Evolutionary conservation across 1,284 basidiomycete genomes (phyloP), one percentile per base, ranked within the genome.

Genomic region (Trametes polyzona): DNA sequence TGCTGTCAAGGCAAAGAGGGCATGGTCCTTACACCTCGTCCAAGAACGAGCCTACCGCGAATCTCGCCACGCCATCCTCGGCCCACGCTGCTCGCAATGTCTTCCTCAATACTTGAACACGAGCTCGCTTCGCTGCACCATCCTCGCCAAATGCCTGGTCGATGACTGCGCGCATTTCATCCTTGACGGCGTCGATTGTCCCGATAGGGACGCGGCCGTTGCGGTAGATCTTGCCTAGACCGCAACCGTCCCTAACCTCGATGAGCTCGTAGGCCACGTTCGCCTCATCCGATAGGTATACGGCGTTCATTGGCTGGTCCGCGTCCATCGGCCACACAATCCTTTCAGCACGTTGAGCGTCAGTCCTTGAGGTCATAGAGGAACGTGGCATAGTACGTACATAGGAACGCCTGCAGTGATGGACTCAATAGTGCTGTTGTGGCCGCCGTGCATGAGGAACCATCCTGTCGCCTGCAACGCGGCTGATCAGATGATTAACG

Each of bases 211-310:
- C 47, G 14, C 46, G 46, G 11, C 63, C 61, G 14, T 59, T 64
- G 19, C 66, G 61, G 24, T 57, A 56, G 43, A 66, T 47, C 21
- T 55, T 59, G 52, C 61, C 57, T 8, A 67, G 50, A 2, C 66
- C 67, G 4, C 17, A 8, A 4, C 65, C 67, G 4, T 63, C 59
- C 5, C 69, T 65, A 0, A 69, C 69, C 52, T 70, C 64, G 27
- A 70, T 29, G 21, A 71, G 54, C 59, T 71, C 66, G 49, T 69
- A 71, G 2, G 63, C 69, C 7, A 70, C 58, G 17, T 65, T 42
- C 43, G 61, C 63, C 24, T 44, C 60, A 8, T 65, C 56, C 3
- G 59, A 46, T 10, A 65, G 36, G 42, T 62, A 51, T 3, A 66
- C 47, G 21, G 67, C 65, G 51, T 64, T 67, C 7, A 35, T 8